These are phyloP conservation scores for Gonapodya sp. DNA, from an alignment of 192 early-diverging fungal genomes.

Conservation along the genomic window DNA sequence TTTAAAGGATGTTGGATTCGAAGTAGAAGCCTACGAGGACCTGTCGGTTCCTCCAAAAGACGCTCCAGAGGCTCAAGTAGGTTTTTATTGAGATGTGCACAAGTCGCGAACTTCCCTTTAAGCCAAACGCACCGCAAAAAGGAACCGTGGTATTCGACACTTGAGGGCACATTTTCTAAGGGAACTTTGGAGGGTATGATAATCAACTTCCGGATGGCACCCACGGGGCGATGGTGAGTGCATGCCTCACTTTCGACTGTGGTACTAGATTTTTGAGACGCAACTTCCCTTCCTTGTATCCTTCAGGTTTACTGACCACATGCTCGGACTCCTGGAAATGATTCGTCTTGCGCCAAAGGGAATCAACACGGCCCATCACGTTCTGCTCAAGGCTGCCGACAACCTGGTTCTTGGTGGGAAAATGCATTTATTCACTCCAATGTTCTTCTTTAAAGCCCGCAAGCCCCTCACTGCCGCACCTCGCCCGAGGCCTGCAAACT, in stretches of 20 bases:
- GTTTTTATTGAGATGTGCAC: neutral
- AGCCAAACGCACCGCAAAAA: slow-evolving; percentile 36
- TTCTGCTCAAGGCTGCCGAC: slow-evolving; percentile 74
- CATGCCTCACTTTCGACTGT: neutral
- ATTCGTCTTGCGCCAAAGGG: slow-evolving; percentile 78
- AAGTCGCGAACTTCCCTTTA: neutral
- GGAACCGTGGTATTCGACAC: slow-evolving; percentile 73
- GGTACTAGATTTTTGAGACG: slow-evolving; percentile 4
- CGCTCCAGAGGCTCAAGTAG: no score
- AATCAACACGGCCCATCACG: slow-evolving; percentile 67
- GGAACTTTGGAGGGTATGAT: slow-evolving; percentile 18
- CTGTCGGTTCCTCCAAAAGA: slow-evolving; percentile 30
- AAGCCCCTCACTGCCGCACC: slow-evolving; percentile 11
- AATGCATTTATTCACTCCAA: slow-evolving; percentile 83
- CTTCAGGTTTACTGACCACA: slow-evolving; percentile 62
- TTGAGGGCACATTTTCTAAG: slow-evolving; percentile 48
- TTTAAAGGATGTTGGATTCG: slow-evolving; percentile 77
- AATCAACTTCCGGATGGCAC: slow-evolving; percentile 28
- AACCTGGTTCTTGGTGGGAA: slow-evolving; percentile 70
- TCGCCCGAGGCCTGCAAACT: neutral
- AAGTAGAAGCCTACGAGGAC: slow-evolving; percentile 46
- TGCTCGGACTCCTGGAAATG: slow-evolving; percentile 69
- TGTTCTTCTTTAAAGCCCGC: slow-evolving; percentile 54
- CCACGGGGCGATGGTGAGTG: slow-evolving; percentile 28
- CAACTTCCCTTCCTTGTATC: slow-evolving; percentile 8